Conservation (phyloP, 2,329 filamentous ascomycete species). For the Colletotrichum falcatum region DNA sequence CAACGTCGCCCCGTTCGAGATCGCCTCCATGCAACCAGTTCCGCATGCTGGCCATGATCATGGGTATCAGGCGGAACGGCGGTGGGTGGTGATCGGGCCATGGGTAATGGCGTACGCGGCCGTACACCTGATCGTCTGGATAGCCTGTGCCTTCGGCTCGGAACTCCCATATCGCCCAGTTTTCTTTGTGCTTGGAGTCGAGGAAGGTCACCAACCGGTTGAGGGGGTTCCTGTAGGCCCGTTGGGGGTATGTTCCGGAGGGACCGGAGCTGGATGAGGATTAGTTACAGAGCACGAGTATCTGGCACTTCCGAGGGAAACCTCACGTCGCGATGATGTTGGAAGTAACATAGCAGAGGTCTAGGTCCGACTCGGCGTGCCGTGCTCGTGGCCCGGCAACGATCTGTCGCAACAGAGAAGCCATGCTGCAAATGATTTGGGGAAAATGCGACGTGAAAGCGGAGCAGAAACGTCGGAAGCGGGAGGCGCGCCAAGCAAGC, state of each 20-base stretch:
- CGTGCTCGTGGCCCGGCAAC: constrained; percentile 87
- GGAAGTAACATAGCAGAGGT: constrained; percentile 95
- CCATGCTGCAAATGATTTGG: constrained; percentile 60
- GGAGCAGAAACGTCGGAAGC: constrained; percentile 22
- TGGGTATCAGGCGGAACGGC: constrained; percentile 87
- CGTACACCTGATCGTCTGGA: constrained; percentile 88
- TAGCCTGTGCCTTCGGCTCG: constrained; percentile 97
- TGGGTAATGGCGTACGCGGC: constrained; percentile 88
- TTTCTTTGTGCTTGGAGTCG: constrained; percentile 81
- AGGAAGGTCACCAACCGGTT: constrained; percentile 89
- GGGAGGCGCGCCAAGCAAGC: constrained; percentile 23
- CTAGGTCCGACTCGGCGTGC: constrained; percentile 88
- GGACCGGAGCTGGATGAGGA: constrained; percentile 80
- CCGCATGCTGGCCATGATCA: constrained; percentile 92
- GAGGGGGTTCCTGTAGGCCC: constrained; percentile 93
- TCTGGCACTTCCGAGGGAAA: not conserved
- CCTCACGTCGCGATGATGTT: constrained; percentile 74
- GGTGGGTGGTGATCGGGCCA: constrained; percentile 98
- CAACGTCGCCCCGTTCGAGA: constrained; percentile 43
- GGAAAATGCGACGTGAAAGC: constrained; percentile 25
- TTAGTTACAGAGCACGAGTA: constrained; percentile 48
- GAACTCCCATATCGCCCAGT: constrained; percentile 99
- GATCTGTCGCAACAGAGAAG: constrained; percentile 87
- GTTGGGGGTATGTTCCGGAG: constrained; percentile 87
- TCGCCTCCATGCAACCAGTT: constrained; percentile 79